Conservation (phyloP, 1,139 yeast species). For the Ashbya aceris region DNA sequence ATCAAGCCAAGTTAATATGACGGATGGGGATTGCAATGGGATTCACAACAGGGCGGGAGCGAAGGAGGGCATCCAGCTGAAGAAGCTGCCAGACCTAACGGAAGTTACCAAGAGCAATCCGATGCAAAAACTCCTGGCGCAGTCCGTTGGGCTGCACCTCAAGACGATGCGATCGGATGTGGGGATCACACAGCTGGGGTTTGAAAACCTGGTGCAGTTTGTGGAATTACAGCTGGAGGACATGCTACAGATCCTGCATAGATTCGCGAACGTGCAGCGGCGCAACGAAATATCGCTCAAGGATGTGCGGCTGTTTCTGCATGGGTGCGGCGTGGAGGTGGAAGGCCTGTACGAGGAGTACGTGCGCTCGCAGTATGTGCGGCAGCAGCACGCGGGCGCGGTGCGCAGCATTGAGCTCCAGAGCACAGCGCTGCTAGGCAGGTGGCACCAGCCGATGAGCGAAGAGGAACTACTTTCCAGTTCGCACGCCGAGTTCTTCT, state of each 20-base stretch:
- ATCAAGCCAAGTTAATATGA: too few relatives aligned
- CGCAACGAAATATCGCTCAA: conserved; percentile 48
- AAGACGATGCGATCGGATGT: conserved; percentile 31
- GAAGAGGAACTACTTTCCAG: conserved; percentile 11
- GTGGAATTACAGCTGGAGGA: conserved; percentile 44
- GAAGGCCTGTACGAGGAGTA: conserved; percentile 39
- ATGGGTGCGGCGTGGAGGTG: conserved; percentile 38
- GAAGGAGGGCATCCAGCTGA: conserved; percentile 13
- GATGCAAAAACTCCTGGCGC: conserved; percentile 17
- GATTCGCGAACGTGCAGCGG: conserved; percentile 58
- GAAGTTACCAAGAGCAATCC: conserved; percentile 13
- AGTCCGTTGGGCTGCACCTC: conserved; percentile 32
- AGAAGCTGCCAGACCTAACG: conserved; percentile 17
- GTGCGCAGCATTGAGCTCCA: conserved; percentile 9
- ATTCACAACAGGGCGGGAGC: background rate
- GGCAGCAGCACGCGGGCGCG: conserved; percentile 17
- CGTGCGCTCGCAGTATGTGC: conserved; percentile 22
- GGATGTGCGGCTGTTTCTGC: conserved; percentile 46
- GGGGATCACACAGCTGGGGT: conserved; percentile 35
- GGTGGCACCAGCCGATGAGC: conserved; percentile 9
- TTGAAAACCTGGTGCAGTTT: conserved; percentile 40
- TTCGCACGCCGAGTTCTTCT: conserved; percentile 27
- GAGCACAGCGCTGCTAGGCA: conserved; percentile 7
- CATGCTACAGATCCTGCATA: conserved; percentile 40
- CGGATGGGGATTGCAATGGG: too few relatives aligned